phyloP scores from a whole-genome alignment of 1,284 basidiomycete species.

The Malassezia globosa region DNA sequence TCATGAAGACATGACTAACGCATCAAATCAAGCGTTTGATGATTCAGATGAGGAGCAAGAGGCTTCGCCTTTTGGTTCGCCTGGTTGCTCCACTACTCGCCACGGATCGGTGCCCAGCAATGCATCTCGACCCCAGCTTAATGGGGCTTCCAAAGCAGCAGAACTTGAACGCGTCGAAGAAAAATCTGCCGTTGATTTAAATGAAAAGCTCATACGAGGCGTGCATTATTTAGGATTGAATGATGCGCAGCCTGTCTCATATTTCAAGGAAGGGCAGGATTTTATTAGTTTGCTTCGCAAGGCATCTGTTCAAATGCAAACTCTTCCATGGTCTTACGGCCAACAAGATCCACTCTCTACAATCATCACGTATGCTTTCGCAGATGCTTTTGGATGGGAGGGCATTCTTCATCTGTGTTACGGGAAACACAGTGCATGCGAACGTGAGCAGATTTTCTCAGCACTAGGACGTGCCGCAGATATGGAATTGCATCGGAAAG shows the following conservation, averaged over 20 bases:
- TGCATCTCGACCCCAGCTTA: conserved; percentile 10
- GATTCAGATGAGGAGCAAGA: conserved; percentile 13
- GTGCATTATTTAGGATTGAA: neutral
- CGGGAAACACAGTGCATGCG: conserved; percentile 27
- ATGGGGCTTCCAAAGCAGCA: conserved; percentile 9
- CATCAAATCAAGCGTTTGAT: neutral
- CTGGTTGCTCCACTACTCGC: conserved; percentile 9
- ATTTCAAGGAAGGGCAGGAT: conserved; percentile 16
- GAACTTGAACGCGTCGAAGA: conserved; percentile 11
- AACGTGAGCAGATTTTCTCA: conserved; percentile 19
- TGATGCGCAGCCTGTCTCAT: neutral
- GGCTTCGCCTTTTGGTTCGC: neutral
- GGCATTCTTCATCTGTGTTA: conserved; percentile 44
- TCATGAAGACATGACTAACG: neutral
- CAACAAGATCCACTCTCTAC: conserved; percentile 32
- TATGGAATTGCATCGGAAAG: conserved; percentile 21
- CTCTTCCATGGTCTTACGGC: neutral
- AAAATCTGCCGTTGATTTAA: neutral
- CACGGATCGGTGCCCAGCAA: conserved; percentile 5
- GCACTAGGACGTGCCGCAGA: conserved; percentile 36
- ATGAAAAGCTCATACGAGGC: neutral
- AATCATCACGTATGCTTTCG: conserved; percentile 28
- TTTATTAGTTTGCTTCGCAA: conserved; percentile 18
- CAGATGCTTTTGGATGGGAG: conserved; percentile 39
- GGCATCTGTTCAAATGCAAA: neutral